Conservation (phyloP, 2,329 filamentous ascomycete genomes). For the Aspergillus transmontanensis region DNA sequence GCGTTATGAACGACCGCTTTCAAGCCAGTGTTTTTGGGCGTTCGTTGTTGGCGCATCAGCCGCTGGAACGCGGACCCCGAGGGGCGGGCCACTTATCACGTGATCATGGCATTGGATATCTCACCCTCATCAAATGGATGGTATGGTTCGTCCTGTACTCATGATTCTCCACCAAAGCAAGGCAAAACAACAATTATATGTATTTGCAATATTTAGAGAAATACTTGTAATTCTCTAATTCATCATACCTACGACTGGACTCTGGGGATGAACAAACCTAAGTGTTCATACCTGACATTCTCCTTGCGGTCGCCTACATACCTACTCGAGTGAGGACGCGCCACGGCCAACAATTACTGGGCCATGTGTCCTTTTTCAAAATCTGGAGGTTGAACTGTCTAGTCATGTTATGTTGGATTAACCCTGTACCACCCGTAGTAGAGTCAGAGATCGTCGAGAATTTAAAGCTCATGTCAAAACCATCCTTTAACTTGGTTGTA, state of each 20-base stretch:
- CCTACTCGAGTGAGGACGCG: not conserved
- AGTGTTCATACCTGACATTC: not conserved
- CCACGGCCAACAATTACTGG: not conserved
- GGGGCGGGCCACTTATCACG: conserved; percentile 4
- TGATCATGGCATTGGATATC: not conserved
- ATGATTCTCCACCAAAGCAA: not conserved
- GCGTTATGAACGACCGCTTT: conserved; percentile 46
- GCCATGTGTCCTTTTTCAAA: too few relatives aligned
- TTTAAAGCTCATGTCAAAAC: not conserved
- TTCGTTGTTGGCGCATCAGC: conserved; percentile 9
- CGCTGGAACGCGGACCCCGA: conserved; percentile 1
- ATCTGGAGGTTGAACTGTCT: not conserved
- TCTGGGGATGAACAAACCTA: not conserved
- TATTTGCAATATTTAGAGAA: not conserved
- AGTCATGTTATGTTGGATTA: not conserved
- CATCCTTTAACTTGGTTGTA: not conserved
- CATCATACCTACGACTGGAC: not conserved
- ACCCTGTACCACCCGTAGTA: not conserved
- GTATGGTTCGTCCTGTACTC: too few relatives aligned
- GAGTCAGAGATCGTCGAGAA: not conserved
- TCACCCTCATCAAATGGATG: not conserved
- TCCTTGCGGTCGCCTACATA: not conserved
- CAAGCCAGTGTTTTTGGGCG: conserved; percentile 29
- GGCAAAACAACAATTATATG: not conserved
- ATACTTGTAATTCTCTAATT: not conserved